Evolutionary conservation across 768 basidiomycete genomes (phyloP).

Genomic region (Kwoniella pini): DNA sequence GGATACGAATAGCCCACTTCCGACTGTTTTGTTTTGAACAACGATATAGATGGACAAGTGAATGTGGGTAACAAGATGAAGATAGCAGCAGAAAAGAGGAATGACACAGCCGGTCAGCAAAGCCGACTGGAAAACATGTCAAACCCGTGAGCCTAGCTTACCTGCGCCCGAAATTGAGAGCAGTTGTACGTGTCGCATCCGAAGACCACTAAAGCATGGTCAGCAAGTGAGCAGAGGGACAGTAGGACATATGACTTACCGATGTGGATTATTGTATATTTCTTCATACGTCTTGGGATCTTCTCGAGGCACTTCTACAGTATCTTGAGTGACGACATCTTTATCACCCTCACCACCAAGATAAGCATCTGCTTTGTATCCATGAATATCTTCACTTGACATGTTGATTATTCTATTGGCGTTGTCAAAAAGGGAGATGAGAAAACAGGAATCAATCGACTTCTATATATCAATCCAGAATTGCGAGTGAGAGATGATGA

Average conservation of each 20-base stretch:
- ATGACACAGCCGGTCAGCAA: no score
- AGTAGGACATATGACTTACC: neutral
- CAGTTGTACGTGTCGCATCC: constrained; percentile 29
- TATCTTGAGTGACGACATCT: neutral
- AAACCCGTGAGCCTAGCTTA: no score
- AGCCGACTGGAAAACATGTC: no score
- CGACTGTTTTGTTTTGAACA: no score
- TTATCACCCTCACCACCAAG: neutral
- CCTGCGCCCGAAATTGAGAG: constrained; percentile 27
- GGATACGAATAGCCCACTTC: constrained; percentile 21
- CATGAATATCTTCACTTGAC: neutral
- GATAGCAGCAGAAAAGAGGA: no score
- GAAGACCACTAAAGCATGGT: constrained; percentile 17
- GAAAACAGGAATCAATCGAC: no score
- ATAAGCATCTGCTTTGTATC: neutral
- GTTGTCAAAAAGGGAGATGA: no score
- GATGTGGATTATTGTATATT: constrained; percentile 11
- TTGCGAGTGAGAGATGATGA: no score
- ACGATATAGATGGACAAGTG: no score
- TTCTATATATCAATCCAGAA: no score
- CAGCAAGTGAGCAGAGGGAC: neutral
- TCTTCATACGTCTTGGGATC: constrained; percentile 1
- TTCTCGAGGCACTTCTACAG: neutral
- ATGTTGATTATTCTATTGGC: neutral
- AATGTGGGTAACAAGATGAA: no score